Conservation (phyloP, 345 rosid genomes). For the Cardamine resedifolia region DNA sequence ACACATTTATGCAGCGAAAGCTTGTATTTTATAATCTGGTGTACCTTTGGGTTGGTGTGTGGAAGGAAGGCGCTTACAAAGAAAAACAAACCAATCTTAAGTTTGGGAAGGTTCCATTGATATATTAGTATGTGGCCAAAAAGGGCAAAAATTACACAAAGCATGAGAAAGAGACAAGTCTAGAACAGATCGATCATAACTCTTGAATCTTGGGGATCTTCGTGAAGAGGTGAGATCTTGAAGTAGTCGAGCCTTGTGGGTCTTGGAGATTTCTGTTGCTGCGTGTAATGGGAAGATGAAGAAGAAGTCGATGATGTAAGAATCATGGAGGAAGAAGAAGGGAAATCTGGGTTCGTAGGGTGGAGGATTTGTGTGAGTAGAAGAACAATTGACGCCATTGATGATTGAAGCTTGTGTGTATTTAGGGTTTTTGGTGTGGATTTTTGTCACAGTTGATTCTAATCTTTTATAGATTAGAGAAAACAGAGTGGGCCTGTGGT, state of each 20-base stretch:
- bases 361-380: constrained; percentile 37
- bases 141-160: not conserved
- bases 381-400: constrained; percentile 42
- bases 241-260: constrained; percentile 11
- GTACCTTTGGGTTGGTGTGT: no score
- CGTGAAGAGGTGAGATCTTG: constrained; percentile 30
- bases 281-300: constrained; percentile 7
- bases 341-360: constrained; percentile 26
- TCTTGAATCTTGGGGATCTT: constrained; percentile 40
- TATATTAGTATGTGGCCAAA: not conserved
- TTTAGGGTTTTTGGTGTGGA: constrained; percentile 11
- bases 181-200: constrained; percentile 34
- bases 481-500: constrained; percentile 12
- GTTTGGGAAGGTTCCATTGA: constrained; percentile 4
- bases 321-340: constrained; percentile 20
- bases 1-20: no score
- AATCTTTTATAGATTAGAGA: not conserved
- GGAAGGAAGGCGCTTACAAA: no score
- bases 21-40: no score
- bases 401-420: not conserved
- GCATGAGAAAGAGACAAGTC: not conserved
- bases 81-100: constrained; percentile 55
- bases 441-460: not conserved
- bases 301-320: constrained; percentile 18
- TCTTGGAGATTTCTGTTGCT: constrained; percentile 18